Percentiles rank a stretch among this genome's conserved stretches.
Conservation (phyloP, 1,139 yeast species). For the Blastobotrys indianensis region DNA sequence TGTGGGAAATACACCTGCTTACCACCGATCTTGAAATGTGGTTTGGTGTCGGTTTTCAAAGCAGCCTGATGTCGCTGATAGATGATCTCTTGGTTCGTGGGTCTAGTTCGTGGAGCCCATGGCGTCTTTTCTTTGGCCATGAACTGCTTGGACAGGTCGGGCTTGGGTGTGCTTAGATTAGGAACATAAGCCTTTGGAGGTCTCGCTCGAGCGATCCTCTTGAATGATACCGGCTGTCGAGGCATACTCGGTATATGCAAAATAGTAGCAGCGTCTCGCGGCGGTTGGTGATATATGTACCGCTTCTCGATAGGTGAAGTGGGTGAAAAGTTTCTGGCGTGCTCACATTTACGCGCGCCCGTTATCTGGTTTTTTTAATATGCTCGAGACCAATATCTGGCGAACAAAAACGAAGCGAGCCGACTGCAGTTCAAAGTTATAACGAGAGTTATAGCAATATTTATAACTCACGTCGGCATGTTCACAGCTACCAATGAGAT, state of each 20-base stretch:
- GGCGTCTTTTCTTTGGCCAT: conserved; percentile 7
- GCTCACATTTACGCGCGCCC: too few species aligned
- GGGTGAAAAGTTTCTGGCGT: too few species aligned
- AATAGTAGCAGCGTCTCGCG: too few species aligned
- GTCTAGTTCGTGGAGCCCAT: conserved; percentile 8
- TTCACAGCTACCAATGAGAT: too few species aligned
- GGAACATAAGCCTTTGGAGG: conserved; percentile 24
- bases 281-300: too few species aligned
- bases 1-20: conserved; percentile 72
- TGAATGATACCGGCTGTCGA: conserved; percentile 19
- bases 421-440: too few species aligned
- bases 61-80: conserved; percentile 44
- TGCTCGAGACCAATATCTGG: too few species aligned
- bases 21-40: conserved; percentile 79
- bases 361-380: too few species aligned
- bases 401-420: too few species aligned
- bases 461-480: too few species aligned
- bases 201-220: conserved; percentile 19
- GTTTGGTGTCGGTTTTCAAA: conserved; percentile 50
- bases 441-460: too few species aligned
- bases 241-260: conserved; percentile 14
- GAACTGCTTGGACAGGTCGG: conserved; percentile 10
- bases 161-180: conserved; percentile 11
- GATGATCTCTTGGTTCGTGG: conserved; percentile 18
- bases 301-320: too few species aligned